Conservation (phyloP, 129 eudicot species). For the Gnaphalium uliginosum region DNA sequence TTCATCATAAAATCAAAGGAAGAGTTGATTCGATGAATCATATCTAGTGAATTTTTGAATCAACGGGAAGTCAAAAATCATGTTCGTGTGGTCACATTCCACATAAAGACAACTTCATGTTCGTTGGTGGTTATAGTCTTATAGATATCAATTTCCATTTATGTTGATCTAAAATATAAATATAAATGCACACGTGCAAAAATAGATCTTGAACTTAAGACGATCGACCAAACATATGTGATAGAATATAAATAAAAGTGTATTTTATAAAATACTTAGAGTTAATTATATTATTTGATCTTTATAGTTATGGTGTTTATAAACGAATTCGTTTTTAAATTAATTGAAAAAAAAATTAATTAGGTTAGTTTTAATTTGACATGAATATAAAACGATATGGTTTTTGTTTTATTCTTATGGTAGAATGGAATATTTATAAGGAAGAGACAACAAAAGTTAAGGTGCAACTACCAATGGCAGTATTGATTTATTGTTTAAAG, state of each 20-base stretch:
- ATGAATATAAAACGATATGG: not conserved
- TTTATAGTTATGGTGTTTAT: not conserved
- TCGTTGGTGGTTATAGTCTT: not conserved
- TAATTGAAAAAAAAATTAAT: not conserved
- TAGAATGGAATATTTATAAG: not conserved
- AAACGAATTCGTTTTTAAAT: not conserved
- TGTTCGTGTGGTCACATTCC: constrained; percentile 25
- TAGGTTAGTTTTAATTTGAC: not conserved
- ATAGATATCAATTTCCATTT: not conserved
- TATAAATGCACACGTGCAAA: constrained; percentile 18
- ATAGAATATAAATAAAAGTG: no score
- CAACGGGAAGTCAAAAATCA: constrained; percentile 10
- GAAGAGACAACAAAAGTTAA: constrained; percentile 10
- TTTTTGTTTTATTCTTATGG: not conserved
- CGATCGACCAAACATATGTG: not conserved
- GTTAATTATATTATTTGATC: no score
- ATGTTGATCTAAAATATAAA: not conserved
- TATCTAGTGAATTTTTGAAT: no score
- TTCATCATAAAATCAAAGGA: no score
- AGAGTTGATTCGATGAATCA: no score
- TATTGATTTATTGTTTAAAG: not conserved
- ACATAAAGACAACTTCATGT: constrained; percentile 22
- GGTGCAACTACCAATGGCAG: constrained; percentile 19
- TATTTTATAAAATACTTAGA: no score
- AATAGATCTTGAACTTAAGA: not conserved